phyloP scores from a whole-genome alignment of 345 rosid species.

The Pugionium cornutum region DNA sequence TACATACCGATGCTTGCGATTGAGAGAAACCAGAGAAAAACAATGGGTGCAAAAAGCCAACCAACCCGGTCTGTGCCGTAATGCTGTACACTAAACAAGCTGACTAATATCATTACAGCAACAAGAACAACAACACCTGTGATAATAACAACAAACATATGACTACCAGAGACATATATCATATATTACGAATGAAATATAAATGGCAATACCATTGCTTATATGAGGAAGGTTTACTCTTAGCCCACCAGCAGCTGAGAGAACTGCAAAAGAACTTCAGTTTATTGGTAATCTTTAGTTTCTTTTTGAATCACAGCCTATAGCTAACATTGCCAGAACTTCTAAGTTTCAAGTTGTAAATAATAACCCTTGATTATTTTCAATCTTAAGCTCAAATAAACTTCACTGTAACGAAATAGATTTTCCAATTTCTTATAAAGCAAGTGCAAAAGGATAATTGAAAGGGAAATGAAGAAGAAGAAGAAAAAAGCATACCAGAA shows the following conservation, averaged over 20 bases:
- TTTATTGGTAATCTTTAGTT: background rate
- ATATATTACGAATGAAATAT: background rate
- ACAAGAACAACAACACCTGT: slow-evolving; percentile 77
- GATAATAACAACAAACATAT: slow-evolving; percentile 17
- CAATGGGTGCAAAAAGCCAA: slow-evolving; percentile 83
- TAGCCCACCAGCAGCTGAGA: slow-evolving; percentile 95
- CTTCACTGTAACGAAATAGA: background rate
- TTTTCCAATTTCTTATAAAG: background rate
- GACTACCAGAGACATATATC: background rate
- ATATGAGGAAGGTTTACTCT: slow-evolving; percentile 67
- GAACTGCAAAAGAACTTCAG: slow-evolving; percentile 51
- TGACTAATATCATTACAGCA: slow-evolving; percentile 64
- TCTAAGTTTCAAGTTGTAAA: too few species aligned
- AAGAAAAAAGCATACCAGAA: slow-evolving; percentile 50
- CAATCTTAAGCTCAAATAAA: background rate
- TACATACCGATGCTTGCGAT: slow-evolving; percentile 78
- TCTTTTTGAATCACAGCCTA: background rate
- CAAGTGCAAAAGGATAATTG: background rate
- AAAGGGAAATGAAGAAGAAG: background rate
- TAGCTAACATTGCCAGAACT: background rate
- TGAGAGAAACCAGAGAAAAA: slow-evolving; percentile 77
- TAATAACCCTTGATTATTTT: background rate
- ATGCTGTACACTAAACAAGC: slow-evolving; percentile 75
- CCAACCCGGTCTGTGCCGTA: slow-evolving; percentile 85
- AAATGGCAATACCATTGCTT: slow-evolving; percentile 55